A percentile compares a stretch with the other conserved stretches of the same genome.
Evolutionary conservation across 2,329 filamentous ascomycete species (phyloP).

Genomic region (Didymella glomerata): DNA sequence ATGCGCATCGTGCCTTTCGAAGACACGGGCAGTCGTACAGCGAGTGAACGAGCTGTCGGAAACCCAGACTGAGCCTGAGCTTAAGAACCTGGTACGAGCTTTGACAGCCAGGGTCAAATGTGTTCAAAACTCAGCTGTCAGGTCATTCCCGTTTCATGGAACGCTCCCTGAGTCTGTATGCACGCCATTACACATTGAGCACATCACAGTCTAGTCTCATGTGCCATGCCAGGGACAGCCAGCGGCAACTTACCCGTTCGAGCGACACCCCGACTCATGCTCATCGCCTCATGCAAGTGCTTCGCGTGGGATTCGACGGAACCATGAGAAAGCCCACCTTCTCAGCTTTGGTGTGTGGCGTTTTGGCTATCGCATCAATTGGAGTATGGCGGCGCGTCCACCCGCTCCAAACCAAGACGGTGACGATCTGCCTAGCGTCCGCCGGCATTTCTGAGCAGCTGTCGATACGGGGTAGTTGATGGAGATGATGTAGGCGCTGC

Average conservation of each 20-base stretch:
- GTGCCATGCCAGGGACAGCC: slow-evolving; percentile 13
- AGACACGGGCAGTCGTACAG: neutral
- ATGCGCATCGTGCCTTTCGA: neutral
- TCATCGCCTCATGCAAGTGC: slow-evolving; percentile 10
- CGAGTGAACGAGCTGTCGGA: neutral
- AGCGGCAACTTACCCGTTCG: slow-evolving; percentile 17
- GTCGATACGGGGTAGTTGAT: slow-evolving; percentile 2
- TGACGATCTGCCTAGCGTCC: slow-evolving; percentile 19
- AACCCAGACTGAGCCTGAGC: neutral
- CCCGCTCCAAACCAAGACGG: slow-evolving; percentile 12
- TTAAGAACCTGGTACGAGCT: neutral
- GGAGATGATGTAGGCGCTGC: neutral
- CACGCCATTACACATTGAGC: slow-evolving; percentile 11
- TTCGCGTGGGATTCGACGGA: slow-evolving; percentile 8
- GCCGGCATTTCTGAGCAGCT: neutral
- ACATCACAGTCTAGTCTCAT: slow-evolving; percentile 14
- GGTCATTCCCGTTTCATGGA: neutral
- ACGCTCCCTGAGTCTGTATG: slow-evolving; percentile 1
- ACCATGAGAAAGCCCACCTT: neutral
- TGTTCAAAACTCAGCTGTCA: neutral
- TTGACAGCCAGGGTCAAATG: neutral
- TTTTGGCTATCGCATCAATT: neutral
- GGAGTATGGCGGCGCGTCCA: slow-evolving; percentile 14
- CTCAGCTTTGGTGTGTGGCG: neutral
- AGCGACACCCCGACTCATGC: slow-evolving; percentile 3